phyloP scores from a whole-genome alignment of 1,139 yeast species.

The Geotrichum europaeum region DNA sequence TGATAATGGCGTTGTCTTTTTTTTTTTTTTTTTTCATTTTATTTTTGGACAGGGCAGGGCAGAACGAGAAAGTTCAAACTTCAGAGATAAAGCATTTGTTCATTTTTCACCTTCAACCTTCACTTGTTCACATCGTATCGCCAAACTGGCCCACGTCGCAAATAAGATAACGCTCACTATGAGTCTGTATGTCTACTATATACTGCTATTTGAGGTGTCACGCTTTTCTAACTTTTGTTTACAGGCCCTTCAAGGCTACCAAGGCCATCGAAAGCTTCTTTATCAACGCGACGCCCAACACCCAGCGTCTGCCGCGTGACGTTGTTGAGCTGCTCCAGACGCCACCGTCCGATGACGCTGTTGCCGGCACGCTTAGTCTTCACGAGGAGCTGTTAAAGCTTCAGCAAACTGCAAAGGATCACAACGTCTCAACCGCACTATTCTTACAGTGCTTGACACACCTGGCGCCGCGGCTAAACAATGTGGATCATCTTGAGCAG shows the following conservation, averaged over 20 bases:
- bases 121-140: not conserved
- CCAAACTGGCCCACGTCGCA: not conserved
- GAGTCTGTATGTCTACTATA: not conserved
- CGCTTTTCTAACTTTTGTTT: not conserved
- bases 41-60: not conserved
- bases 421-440: slow-evolving; percentile 33
- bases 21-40: not conserved
- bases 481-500: slow-evolving; percentile 38
- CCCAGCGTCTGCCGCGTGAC: not conserved
- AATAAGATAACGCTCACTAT: not conserved
- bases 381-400: slow-evolving; percentile 47
- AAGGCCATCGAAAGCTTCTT: slow-evolving; percentile 21
- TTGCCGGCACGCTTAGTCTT: slow-evolving; percentile 24
- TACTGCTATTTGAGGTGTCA: not conserved
- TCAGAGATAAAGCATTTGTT: not conserved
- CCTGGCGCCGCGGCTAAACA: slow-evolving; percentile 39
- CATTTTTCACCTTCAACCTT: not conserved
- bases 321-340: not conserved
- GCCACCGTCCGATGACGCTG: not conserved
- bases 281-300: not conserved
- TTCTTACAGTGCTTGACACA: slow-evolving; percentile 45
- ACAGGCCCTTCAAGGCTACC: slow-evolving; percentile 19
- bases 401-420: slow-evolving; percentile 37
- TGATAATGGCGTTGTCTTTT: not conserved
- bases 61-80: not conserved